Base-by-base conservation (phyloP, 2,329 filamentous ascomycete species). In the Setomelanomma holmii region DNA sequence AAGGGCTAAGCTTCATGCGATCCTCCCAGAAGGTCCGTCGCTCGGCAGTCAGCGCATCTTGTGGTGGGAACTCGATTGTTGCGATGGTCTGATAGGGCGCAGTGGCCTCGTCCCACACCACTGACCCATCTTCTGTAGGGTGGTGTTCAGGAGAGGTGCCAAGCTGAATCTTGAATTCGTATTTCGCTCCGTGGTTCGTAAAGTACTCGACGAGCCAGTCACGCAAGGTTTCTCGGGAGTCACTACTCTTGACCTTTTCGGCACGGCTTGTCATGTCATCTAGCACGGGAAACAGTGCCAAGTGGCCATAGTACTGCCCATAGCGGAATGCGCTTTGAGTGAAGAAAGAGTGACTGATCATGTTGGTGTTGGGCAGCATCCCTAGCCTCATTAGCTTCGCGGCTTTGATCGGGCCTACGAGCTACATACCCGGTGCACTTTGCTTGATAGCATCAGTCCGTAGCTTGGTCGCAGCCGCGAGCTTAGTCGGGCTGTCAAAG, bases 271-370 rank as follows among this genome's bases (percentile, higher is more conserved):
- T 63, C 42, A 66, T 58, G 10, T 64, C 56, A 5, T 62, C 56
- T 5, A 58, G 50, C 2, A 61, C 50, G 5, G 69, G 67, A 21
- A 71, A 68, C 1, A 73, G 45, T 1, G 52, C 67, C 40, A 69
- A 60, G 39, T 72, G 68, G 1, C 63, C 67, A 44, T 72, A 66
- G 33, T 63, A 65, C 6, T 68, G 46, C 3, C 68, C 68, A 44
- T 62, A 73, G 6, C 65, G 48, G 30, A 70, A 72, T 5, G 64
- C 67, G 6, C 68, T 72, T 44, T 73, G 70, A 12, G 56, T 65
- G 42, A 63, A 69, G 48, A 72, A 66, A 4, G 44, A 61, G 45
- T 46, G 73, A 68, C 57, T 59, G 39, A 77, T 77, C 2, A 73
- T 69, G 30, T 76, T 74, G 12, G 66, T 75, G 5, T 72, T 77